These are phyloP conservation scores for Misopates orontium DNA, from an alignment of 257 asterid species.

Conservation along the genomic window DNA sequence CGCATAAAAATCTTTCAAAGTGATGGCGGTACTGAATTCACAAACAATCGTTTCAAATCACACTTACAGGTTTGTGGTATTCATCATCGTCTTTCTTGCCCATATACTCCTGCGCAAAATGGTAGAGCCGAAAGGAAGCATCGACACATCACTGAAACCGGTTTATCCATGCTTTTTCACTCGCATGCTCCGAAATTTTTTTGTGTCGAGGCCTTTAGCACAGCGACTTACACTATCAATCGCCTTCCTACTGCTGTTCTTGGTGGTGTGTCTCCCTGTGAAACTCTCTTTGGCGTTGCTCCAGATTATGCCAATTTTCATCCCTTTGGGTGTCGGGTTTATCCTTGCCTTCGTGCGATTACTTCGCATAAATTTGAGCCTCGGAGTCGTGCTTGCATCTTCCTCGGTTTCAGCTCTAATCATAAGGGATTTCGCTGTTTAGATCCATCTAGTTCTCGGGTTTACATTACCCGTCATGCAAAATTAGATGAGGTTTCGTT, in stretches of 20 bases:
- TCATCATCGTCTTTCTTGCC: neutral
- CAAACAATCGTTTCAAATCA: neutral
- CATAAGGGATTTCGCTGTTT: conserved; percentile 10
- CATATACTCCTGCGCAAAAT: neutral
- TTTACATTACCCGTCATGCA: neutral
- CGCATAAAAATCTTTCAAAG: neutral
- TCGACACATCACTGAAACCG: neutral
- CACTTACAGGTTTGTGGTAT: neutral
- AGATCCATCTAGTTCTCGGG: neutral
- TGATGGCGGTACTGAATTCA: conserved; percentile 17
- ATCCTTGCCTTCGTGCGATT: conserved; percentile 11
- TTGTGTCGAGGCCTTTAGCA: neutral
- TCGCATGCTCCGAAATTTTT: neutral
- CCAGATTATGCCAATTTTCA: neutral
- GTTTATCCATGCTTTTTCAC: neutral
- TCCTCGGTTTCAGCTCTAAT: neutral
- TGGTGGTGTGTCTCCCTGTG: too few relatives aligned
- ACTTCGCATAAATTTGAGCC: conserved; percentile 2
- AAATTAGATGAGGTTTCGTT: too few relatives aligned
- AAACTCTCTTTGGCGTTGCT: too few relatives aligned
- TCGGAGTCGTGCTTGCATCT: conserved; percentile 1
- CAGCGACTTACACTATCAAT: neutral
- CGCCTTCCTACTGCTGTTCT: neutral
- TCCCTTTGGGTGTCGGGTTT: conserved; percentile 20
- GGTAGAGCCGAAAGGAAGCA: neutral